Base-by-base conservation (phyloP, 75 land plant species). In the Selaginella tamariscina region DNA sequence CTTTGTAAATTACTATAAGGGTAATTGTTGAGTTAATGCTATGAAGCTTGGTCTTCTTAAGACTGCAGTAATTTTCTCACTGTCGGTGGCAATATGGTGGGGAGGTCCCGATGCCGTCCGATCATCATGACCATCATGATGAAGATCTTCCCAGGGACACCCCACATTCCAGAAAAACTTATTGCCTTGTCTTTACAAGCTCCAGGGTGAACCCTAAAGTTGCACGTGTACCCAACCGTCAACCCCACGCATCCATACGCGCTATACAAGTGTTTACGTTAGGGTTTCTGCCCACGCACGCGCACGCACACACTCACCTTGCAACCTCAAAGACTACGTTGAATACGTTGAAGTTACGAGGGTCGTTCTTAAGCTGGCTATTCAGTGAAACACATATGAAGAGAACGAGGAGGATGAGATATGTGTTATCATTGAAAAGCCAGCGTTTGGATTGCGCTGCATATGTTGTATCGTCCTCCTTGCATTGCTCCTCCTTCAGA, bases 221-320 rank as follows among this genome's bases (percentile, higher is more conserved):
- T 27, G 62, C 62, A 59, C n/a, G 18, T 59, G 62, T 59, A 59
- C 21, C 62, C 62, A 21, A 59, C 18, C 2, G 62, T 23, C 62
- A 59, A 59, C 8, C 62, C 62, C 18, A 59, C 62, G 26, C 26
- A 23, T 21, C 62, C 62, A n/a, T 59, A 59, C 8, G 62, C 62
- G 21, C 62, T 59, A 21, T 23, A 39, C 15, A 15, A 5, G 49
- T 5, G 49, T 5, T 15, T 5, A 39, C 5, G 15, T 5, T 15
- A 39, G 49, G 49, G 49, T 5, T 5, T 5, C 5, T 5, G 11
- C 15, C 15, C 15, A 39, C 11, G 49, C 5, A 39, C 49, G 49
- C 15, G 49, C 15, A 39, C 11, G 49, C 49, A 15, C 5, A 39
- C 11, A 15, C 49, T 15, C 5, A 39, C 49, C 49, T 39, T 39